Percentiles rank a stretch among this genome's conserved stretches.
phyloP scores from a whole-genome alignment of 2,329 filamentous ascomycete species.

The Daldinia sp. region DNA sequence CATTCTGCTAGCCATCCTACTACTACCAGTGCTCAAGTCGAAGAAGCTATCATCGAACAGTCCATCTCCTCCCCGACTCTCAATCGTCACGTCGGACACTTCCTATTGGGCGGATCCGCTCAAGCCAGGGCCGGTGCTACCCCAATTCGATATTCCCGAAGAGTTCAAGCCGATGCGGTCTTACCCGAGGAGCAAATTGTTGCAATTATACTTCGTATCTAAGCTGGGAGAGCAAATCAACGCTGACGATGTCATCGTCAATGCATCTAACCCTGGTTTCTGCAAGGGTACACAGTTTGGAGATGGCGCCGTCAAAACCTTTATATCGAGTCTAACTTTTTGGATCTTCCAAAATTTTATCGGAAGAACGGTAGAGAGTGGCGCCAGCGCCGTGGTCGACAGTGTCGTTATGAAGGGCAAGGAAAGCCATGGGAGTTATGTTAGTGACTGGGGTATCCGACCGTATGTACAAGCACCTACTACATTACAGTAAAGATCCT shows the following conservation, averaged over 20 bases:
- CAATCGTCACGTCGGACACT: slow-evolving; percentile 36
- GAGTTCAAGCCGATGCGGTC: slow-evolving; percentile 24
- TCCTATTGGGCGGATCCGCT: slow-evolving; percentile 31
- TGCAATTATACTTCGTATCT: slow-evolving; percentile 30
- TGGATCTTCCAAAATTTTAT: slow-evolving; percentile 14
- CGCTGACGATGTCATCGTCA: slow-evolving; percentile 36
- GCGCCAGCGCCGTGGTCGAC: slow-evolving; percentile 31
- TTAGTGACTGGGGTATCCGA: slow-evolving; percentile 45
- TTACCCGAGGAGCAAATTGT: slow-evolving; percentile 32
- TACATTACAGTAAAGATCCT: background rate
- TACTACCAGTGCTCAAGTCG: slow-evolving; percentile 39
- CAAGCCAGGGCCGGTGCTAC: slow-evolving; percentile 19
- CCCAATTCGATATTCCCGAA: slow-evolving; percentile 26
- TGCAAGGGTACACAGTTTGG: slow-evolving; percentile 28
- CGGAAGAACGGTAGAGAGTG: slow-evolving; percentile 25
- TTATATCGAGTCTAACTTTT: slow-evolving; percentile 7
- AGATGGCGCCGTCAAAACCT: background rate
- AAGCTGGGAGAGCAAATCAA: slow-evolving; percentile 25
- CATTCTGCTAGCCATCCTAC: slow-evolving; percentile 34
- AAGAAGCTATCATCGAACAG: slow-evolving; percentile 21
- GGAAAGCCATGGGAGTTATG: slow-evolving; percentile 44
- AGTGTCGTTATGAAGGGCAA: slow-evolving; percentile 30
- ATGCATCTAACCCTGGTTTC: slow-evolving; percentile 32
- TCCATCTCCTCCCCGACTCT: slow-evolving; percentile 27
- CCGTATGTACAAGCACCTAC: slow-evolving; percentile 35